Evolutionary conservation across 768 basidiomycete genomes (phyloP).

Genomic region (Xerocomellus intermedius): DNA sequence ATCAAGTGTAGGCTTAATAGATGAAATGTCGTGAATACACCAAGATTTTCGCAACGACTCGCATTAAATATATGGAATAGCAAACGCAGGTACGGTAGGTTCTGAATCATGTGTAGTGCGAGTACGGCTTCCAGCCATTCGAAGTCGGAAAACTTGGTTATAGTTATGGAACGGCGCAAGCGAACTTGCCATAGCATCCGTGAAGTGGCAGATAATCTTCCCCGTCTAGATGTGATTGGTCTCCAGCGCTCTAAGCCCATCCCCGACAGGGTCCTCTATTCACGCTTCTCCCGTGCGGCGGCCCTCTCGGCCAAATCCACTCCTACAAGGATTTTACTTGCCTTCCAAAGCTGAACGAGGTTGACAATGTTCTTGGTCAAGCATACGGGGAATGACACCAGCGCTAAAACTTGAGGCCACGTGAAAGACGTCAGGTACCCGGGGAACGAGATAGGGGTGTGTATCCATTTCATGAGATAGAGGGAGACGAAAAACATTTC

Average conservation of each 20-base stretch:
- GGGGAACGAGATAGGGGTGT: constrained; percentile 55
- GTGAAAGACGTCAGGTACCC: constrained; percentile 43
- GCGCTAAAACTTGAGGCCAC: constrained; percentile 74
- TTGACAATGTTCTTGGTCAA: constrained; percentile 89
- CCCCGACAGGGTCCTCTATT: constrained; percentile 4
- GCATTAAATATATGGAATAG: constrained; percentile 1
- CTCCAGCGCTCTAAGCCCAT: not conserved
- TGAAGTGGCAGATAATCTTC: constrained; percentile 7
- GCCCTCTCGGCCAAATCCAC: constrained; percentile 88
- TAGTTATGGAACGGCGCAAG: constrained; percentile 15
- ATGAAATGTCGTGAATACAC: constrained; percentile 13
- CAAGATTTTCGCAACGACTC: constrained; percentile 7
- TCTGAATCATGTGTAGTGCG: constrained; percentile 3
- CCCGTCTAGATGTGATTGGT: constrained; percentile 15
- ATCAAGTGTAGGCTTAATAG: constrained; percentile 3
- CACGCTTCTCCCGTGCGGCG: constrained; percentile 46
- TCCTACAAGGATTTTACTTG: constrained; percentile 90
- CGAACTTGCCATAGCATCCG: constrained; percentile 4
- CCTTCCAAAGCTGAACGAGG: constrained; percentile 97
- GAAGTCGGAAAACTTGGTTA: constrained; percentile 4
- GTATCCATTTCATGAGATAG: constrained; percentile 88
- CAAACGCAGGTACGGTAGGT: constrained; percentile 9
- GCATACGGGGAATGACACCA: constrained; percentile 64
- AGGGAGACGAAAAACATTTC: constrained; percentile 94
- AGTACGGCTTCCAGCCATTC: constrained; percentile 1